Base-by-base conservation (phyloP, 257 asterid species). In the Handroanthus guayacan region DNA sequence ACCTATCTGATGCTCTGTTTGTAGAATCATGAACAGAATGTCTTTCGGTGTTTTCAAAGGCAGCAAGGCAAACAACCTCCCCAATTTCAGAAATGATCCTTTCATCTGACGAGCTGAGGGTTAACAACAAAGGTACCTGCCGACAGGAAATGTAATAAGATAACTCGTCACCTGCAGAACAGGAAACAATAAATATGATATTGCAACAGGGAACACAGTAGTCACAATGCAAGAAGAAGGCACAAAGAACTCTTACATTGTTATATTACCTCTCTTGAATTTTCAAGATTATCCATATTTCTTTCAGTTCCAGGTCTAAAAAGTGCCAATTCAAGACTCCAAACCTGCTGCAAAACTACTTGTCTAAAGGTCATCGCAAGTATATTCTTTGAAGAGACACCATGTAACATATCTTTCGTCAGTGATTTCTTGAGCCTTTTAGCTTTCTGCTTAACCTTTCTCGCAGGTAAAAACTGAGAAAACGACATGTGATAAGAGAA, bases 351-450 rank as follows among this genome's bases (percentile, higher is more conserved):
- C 67, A 94, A 9, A 44, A 88, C 85, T 44, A 93, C 97, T 88
- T 94, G 99, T 62, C 95, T 89, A 78, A 94, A 94, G 58, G 99
- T 94, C 95, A 90, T 86, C 16, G 97, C 89, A 67, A 94, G 96
- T 75, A 94, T 90, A 79, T 88, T 89, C 78, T 86, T 81, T 2
- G 92, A 82, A 0, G 86, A 54, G 58, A 89, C 79, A 20, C 89
- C 83, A 34, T 84, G 70, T 16, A 87, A 75, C 52, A 94, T 71
- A 51, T 89, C 95, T 80, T 84, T 83, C 5, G 79, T 80, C 63
- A 90, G 65, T 67, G 90, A 74, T 61, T 76, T 87, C 86, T 80
- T 92, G 62, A 94, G 83, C 83, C 80, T 83, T 68, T 75, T 72
- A 41, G 97, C 95, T 82, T 82, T 88, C 83, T 90, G 96, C 83